Evolutionary conservation across 208 protist species (phyloP), one percentile per base, ranked within the genome.

Genomic region (Herpetomonas tarakana): DNA sequence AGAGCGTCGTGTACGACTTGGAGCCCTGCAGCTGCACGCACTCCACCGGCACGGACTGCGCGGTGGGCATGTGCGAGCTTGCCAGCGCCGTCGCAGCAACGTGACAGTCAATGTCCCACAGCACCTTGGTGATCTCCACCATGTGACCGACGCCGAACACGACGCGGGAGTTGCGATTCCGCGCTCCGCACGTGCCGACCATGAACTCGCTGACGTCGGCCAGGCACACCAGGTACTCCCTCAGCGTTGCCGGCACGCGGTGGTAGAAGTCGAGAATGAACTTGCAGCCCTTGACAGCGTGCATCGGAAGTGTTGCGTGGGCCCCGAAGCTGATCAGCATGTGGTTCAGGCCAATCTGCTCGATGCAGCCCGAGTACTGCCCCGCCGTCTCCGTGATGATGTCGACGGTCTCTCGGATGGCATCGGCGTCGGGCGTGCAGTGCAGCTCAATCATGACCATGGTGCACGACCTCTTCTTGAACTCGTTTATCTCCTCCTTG

Each of bases 261-360:
- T 46, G 51, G 52, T 81, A 77, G 27, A 85, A 56, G 22, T 80
- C 77, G 50, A 86, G 62, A 38, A 79, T 79, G 60, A 88, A 89
- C 11, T 65, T 61, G 58, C 77, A 83, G 26, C 77, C 81, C 30
- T 80, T 84, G 57, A 52, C 73, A 38, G 76, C 65, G 46, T 87
- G 78, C 46, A 87, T 67, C 22, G 79, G 71, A 58, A 89, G 62
- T 47, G 71, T 59, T 28, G 73, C 62, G 62, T 92, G 82, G 0
- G 81, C 82, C 38, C 82, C 82, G 26, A 92, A 89, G 51, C 75
- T 88, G 19, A 89, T 71, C 29, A 89, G 56, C 31, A 74, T 65
- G 47, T 71, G 68, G 44, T 78, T 77, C 38, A 73, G 77, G 28
- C 72, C 71, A 24, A 89, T 50, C 25, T 65, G 52, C 57, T 92